Base-by-base conservation (phyloP, 768 basidiomycete species). In the Dacryopinax primogenitus region DNA sequence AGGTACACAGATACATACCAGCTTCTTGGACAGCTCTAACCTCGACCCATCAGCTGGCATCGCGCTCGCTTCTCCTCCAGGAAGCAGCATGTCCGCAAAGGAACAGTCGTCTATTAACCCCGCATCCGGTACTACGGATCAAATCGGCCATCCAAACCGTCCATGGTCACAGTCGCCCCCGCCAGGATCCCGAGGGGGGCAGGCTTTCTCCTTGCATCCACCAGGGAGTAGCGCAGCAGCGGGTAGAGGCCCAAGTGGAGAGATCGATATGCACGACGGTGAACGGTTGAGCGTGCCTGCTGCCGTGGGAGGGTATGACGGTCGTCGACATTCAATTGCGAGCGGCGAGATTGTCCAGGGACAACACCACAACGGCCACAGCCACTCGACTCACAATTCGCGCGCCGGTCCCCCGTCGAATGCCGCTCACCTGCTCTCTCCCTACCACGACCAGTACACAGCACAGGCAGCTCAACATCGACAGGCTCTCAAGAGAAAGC, bases 401-500 rank as follows among this genome's bases (percentile, higher is more conserved):
- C 51, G 51, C 51, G 51, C 51, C 51, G 51, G 51, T 2, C 51
- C 51, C 51, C 51, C 51, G 12, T 58, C 51, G 26, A 58, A 58
- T 30, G 26, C 51, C 51, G 51, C 51, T 30, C 51, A 58, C 51
- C 51, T 58, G 23, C 51, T 58, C 30, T 58, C 51, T 15, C 51
- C 51, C 51, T 58, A 58, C 51, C 51, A 58, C 51, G 51, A 58
- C 51, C 51, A 58, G 6, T 58, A 58, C 30, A 58, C 26, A 23
- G 51, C 30, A 58, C 51, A 58, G 6, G 51, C 51, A 4, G 26
- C 51, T 30, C 30, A 11, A 13, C 51, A 58, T 3, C 65, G 64
- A 26, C 84, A 84, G 71, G 88, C 88, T 63, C 85, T 83, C 66
- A 92, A 92, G 74, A 83, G 90, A 69, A 92, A 92, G 77, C 86